Conservation (phyloP, 2,329 filamentous ascomycete species). For the Boeremia exigua region DNA sequence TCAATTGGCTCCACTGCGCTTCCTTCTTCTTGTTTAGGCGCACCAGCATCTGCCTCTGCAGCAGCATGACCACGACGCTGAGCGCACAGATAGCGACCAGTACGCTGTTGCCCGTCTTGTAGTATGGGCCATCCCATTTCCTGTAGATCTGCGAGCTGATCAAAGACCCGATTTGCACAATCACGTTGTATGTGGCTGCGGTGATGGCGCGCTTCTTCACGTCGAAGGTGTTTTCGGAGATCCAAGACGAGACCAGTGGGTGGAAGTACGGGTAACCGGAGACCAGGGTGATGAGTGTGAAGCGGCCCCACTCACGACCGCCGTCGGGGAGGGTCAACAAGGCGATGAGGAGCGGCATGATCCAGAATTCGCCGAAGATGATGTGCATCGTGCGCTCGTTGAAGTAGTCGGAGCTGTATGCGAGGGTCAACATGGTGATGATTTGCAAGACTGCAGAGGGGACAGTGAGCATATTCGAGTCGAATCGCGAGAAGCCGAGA, state of each 20-base stretch:
- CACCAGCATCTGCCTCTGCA: slow-evolving; percentile 54
- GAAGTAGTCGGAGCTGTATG: slow-evolving; percentile 56
- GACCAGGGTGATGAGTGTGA: slow-evolving; percentile 48
- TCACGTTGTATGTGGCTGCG: slow-evolving; percentile 67
- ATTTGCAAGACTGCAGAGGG: slow-evolving; percentile 58
- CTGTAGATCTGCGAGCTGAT: slow-evolving; percentile 56
- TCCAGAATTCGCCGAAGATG: slow-evolving; percentile 50
- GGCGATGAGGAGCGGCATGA: slow-evolving; percentile 50
- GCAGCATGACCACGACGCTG: slow-evolving; percentile 57
- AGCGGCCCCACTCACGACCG: slow-evolving; percentile 48
- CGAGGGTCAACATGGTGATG: slow-evolving; percentile 53
- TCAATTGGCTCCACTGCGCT: slow-evolving; percentile 57
- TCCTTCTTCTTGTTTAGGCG: slow-evolving; percentile 48
- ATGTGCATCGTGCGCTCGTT: slow-evolving; percentile 60
- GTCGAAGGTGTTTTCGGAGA: slow-evolving; percentile 66
- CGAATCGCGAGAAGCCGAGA: slow-evolving; percentile 51
- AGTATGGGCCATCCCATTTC: slow-evolving; percentile 60
- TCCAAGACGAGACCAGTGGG: slow-evolving; percentile 66
- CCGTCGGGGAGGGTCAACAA: slow-evolving; percentile 43
- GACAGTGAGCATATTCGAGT: slow-evolving; percentile 50
- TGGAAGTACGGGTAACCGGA: slow-evolving; percentile 55
- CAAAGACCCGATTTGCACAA: slow-evolving; percentile 50
- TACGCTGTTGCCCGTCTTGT: slow-evolving; percentile 60
- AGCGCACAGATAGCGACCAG: slow-evolving; percentile 58
- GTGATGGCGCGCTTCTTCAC: slow-evolving; percentile 68